phyloP scores from a whole-genome alignment of 768 basidiomycete genomes.

The Suillus alpinus region DNA sequence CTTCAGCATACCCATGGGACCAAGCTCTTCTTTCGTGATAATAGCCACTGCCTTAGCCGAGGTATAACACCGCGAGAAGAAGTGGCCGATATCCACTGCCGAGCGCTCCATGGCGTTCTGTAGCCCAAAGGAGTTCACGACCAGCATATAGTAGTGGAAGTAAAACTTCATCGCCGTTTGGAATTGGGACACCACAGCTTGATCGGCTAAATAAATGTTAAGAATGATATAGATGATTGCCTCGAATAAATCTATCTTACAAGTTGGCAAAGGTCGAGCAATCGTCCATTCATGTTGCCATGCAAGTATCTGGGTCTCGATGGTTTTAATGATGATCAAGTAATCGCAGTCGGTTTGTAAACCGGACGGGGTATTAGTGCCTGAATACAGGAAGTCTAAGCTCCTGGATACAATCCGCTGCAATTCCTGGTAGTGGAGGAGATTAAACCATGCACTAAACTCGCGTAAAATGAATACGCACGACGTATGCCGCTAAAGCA shows the following conservation, averaged over 20 bases:
- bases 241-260: constrained; percentile 14
- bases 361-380: constrained; percentile 75
- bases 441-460: constrained; percentile 5
- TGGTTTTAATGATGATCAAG: constrained; percentile 75
- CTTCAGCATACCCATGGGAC: constrained; percentile 70
- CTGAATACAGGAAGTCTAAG: constrained; percentile 87
- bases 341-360: constrained; percentile 85
- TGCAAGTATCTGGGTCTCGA: constrained; percentile 72
- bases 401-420: constrained; percentile 88
- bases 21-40: constrained; percentile 76
- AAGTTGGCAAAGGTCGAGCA: constrained; percentile 12
- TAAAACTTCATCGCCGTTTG: constrained; percentile 58
- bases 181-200: constrained; percentile 24
- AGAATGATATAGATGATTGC: not conserved
- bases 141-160: constrained; percentile 81
- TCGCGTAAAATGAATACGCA: constrained; percentile 35
- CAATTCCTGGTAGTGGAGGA: constrained; percentile 53
- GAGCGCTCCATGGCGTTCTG: constrained; percentile 90
- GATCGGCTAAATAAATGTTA: constrained; percentile 20
- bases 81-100: constrained; percentile 72
- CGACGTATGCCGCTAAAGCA: constrained; percentile 74
- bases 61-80: constrained; percentile 76
- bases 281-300: constrained; percentile 56
- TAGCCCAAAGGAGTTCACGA: constrained; percentile 93
- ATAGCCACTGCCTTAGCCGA: constrained; percentile 68